These are phyloP conservation scores for Diutina rugosa DNA, from an alignment of 1,139 yeast genomes.

Conservation along the genomic window DNA sequence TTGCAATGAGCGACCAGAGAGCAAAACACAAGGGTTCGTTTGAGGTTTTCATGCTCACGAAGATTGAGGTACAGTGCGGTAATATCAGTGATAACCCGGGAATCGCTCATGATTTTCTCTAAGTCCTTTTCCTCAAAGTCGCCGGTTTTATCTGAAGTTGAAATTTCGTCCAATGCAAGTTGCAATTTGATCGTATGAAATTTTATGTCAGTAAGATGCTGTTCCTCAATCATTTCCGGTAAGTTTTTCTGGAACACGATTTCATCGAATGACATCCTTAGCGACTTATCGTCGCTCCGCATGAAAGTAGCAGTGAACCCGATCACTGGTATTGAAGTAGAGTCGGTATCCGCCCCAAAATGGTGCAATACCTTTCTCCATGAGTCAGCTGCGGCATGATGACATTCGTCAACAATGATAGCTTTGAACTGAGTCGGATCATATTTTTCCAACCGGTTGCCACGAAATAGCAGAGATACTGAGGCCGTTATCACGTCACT, in stretches of 20 bases:
- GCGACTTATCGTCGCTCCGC: constrained; percentile 52
- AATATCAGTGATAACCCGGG: constrained; percentile 40
- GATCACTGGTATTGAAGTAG: constrained; percentile 22
- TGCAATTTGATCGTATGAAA: constrained; percentile 44
- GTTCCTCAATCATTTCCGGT: constrained; percentile 52
- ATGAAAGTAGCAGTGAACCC: constrained; percentile 82
- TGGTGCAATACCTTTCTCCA: constrained; percentile 48
- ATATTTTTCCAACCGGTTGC: constrained; percentile 38
- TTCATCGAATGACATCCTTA: constrained; percentile 55
- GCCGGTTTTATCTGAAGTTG: constrained; percentile 12
- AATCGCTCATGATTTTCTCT: constrained; percentile 42
- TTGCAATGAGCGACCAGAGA: constrained; percentile 60
- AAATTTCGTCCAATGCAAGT: constrained; percentile 22
- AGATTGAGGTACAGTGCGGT: constrained; percentile 44
- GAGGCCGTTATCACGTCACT: constrained; percentile 72
- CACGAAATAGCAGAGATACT: constrained; percentile 48
- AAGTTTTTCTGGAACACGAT: constrained; percentile 61
- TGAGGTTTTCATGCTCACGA: constrained; percentile 21
- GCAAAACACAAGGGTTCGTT: constrained; percentile 67
- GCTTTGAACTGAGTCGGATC: constrained; percentile 50
- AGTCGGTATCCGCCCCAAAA: constrained; percentile 40
- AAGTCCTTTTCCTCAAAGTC: constrained; percentile 47
- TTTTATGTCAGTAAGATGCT: constrained; percentile 59
- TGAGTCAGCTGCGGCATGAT: constrained; percentile 71
- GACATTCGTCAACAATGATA: constrained; percentile 85